phyloP scores from a whole-genome alignment of 768 basidiomycete genomes.

The Gyrodon lividus region DNA sequence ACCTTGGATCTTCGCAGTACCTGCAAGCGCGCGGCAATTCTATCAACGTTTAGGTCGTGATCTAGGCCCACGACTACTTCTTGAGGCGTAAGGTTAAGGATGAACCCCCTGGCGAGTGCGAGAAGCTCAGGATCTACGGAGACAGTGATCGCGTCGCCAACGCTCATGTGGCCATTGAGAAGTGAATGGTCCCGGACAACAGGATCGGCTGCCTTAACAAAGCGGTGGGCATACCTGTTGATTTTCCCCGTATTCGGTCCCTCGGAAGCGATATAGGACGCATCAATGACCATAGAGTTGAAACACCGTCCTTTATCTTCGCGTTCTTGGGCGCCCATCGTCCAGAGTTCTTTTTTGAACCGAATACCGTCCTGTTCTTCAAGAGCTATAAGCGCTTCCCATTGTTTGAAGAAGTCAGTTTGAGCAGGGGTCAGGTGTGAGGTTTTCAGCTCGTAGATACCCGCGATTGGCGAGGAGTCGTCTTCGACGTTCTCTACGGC shows the following conservation, averaged over 20 bases:
- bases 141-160: slow-evolving; percentile 81
- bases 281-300: slow-evolving; percentile 69
- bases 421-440: slow-evolving; percentile 72
- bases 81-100: slow-evolving; percentile 64
- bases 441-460: slow-evolving; percentile 76
- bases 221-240: slow-evolving; percentile 77
- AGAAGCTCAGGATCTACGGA: slow-evolving; percentile 87
- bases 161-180: slow-evolving; percentile 74
- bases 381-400: slow-evolving; percentile 81
- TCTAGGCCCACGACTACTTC: slow-evolving; percentile 80
- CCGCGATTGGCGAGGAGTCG: slow-evolving; percentile 51
- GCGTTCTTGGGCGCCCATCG: slow-evolving; percentile 75
- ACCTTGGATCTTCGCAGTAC: slow-evolving; percentile 18
- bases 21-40: slow-evolving; percentile 42
- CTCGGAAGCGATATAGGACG: slow-evolving; percentile 32
- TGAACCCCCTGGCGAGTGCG: slow-evolving; percentile 80
- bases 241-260: slow-evolving; percentile 49
- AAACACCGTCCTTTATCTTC: slow-evolving; percentile 86
- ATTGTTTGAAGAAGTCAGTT: slow-evolving; percentile 78
- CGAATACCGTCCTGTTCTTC: slow-evolving; percentile 87
- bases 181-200: slow-evolving; percentile 33
- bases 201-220: slow-evolving; percentile 40
- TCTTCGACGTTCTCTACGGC: slow-evolving; percentile 68
- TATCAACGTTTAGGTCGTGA: slow-evolving; percentile 59
- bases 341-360: slow-evolving; percentile 93